Conservation (phyloP, 768 basidiomycete genomes). For the Leccinum longicurvipes region DNA sequence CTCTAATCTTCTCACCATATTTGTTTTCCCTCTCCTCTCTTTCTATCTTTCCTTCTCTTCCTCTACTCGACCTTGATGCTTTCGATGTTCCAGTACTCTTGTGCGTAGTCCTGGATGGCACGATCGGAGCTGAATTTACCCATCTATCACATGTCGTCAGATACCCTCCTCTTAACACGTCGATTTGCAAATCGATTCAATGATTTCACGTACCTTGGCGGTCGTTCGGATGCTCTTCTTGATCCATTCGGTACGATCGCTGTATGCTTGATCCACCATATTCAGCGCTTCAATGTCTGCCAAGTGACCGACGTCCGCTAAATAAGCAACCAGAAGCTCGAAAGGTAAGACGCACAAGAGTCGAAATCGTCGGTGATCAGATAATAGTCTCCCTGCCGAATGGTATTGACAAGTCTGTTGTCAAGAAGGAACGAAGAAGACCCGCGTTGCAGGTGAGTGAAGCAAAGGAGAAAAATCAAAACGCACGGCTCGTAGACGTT, state of each 20-base stretch:
- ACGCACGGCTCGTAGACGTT: constrained; percentile 82
- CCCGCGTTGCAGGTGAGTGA: background rate
- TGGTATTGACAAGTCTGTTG: constrained; percentile 65
- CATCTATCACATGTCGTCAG: constrained; percentile 48
- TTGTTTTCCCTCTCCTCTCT: background rate
- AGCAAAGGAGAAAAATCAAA: background rate
- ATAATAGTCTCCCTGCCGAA: constrained; percentile 74
- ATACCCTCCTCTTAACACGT: constrained; percentile 53
- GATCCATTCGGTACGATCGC: constrained; percentile 82
- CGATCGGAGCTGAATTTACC: constrained; percentile 96
- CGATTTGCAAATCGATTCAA: constrained; percentile 44
- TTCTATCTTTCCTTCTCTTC: background rate
- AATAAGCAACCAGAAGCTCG: background rate
- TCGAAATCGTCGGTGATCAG: constrained; percentile 92
- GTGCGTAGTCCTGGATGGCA: constrained; percentile 89
- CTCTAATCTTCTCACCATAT: background rate
- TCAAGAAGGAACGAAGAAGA: background rate
- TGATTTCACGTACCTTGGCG: constrained; percentile 51
- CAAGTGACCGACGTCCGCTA: background rate
- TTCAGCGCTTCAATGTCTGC: constrained; percentile 75
- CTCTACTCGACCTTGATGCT: constrained; percentile 33
- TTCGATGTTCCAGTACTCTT: constrained; percentile 82
- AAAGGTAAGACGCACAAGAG: constrained; percentile 59
- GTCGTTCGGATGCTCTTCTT: constrained; percentile 87
- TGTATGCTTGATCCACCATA: constrained; percentile 89